These are phyloP conservation scores for Noccaea caerulescens DNA, from an alignment of 345 rosid species.

Conservation along the genomic window DNA sequence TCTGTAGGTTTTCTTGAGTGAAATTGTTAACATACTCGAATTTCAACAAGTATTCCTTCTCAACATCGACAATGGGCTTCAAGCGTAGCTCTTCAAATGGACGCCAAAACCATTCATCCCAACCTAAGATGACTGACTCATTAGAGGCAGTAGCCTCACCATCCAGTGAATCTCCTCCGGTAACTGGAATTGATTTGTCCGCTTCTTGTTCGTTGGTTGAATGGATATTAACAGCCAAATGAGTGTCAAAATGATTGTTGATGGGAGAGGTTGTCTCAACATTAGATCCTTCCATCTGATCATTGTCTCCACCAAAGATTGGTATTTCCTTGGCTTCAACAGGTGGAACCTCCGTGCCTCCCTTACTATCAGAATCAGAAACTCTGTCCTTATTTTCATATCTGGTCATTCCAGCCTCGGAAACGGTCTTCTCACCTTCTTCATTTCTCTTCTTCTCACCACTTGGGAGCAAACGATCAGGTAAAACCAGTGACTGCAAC, in stretches of 20 bases:
- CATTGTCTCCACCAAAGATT: slow-evolving; percentile 49
- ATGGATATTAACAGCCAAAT: slow-evolving; percentile 36
- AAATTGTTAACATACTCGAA: slow-evolving; percentile 52
- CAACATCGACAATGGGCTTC: slow-evolving; percentile 60
- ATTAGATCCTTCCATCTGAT: slow-evolving; percentile 28
- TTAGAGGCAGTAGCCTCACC: slow-evolving; percentile 44
- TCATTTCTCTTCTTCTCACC: slow-evolving; percentile 47
- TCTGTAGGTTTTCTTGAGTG: slow-evolving; percentile 50
- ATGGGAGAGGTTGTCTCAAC: slow-evolving; percentile 14
- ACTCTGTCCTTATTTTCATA: slow-evolving; percentile 36
- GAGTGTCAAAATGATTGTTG: slow-evolving; percentile 37
- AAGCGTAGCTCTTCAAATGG: slow-evolving; percentile 70
- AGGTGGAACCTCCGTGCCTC: slow-evolving; percentile 37
- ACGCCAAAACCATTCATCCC: slow-evolving; percentile 89
- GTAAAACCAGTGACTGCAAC: slow-evolving; percentile 61
- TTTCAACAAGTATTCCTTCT: slow-evolving; percentile 60
- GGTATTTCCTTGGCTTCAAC: slow-evolving; percentile 49
- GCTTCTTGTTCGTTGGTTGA: slow-evolving; percentile 36
- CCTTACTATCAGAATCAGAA: slow-evolving; percentile 37
- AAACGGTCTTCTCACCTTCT: slow-evolving; percentile 35
- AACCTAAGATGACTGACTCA: slow-evolving; percentile 46
- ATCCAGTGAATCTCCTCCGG: slow-evolving; percentile 39
- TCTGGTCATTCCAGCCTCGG: slow-evolving; percentile 38
- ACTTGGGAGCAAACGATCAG: slow-evolving; percentile 50
- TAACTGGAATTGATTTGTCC: slow-evolving; percentile 50